phyloP scores from a whole-genome alignment of 768 basidiomycete genomes.

The Boletus vermiculosoides region DNA sequence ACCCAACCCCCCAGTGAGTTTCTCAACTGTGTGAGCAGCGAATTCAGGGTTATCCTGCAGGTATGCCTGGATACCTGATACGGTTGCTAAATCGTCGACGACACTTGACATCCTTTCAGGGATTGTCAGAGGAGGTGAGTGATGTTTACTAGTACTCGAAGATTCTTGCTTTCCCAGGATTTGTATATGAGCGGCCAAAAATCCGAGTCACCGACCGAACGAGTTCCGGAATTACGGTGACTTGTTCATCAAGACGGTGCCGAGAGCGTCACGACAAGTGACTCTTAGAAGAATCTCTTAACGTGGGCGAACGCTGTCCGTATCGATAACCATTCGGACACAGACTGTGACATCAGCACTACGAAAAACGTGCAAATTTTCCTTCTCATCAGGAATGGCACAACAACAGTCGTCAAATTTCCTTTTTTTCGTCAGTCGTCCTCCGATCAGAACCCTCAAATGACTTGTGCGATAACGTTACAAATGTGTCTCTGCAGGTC shows the following conservation, averaged over 20 bases:
- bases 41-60: constrained; percentile 46
- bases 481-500: background rate
- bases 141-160: background rate
- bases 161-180: background rate
- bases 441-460: too few species aligned
- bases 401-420: background rate
- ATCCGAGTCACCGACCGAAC: constrained; percentile 13
- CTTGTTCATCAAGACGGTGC: constrained; percentile 2
- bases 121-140: background rate
- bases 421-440: too few species aligned
- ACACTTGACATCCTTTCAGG: constrained; percentile 15
- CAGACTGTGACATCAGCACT: background rate
- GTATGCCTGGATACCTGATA: constrained; percentile 40
- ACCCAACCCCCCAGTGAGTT: constrained; percentile 49
- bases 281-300: background rate
- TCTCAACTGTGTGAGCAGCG: constrained; percentile 37
- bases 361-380: background rate
- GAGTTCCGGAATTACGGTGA: background rate
- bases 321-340: background rate
- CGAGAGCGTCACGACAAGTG: background rate
- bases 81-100: constrained; percentile 27
- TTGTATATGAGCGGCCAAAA: background rate
- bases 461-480: too few species aligned
- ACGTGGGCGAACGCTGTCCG: background rate
- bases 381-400: background rate